These are phyloP conservation scores for Ceratobasidium sp. DNA, from an alignment of 1,284 basidiomycete species.

Conservation along the genomic window DNA sequence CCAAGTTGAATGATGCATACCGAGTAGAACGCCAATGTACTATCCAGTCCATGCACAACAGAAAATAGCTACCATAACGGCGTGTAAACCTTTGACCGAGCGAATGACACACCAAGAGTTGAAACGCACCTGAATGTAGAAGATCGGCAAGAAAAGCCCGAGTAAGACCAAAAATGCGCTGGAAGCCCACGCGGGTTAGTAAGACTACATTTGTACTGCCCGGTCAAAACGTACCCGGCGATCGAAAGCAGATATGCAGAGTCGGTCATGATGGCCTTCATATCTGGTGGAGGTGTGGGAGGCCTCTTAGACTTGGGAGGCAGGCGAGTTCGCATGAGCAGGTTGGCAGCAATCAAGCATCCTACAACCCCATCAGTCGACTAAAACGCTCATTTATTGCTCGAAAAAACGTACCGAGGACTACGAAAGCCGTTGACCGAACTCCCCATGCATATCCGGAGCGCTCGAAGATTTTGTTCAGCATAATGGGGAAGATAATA, in stretches of 20 bases:
- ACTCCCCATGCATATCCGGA: conserved; percentile 72
- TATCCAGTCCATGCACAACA: conserved; percentile 24
- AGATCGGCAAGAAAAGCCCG: conserved; percentile 42
- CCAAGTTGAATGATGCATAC: conserved; percentile 12
- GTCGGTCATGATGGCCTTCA: conserved; percentile 42
- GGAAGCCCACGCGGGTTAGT: no score
- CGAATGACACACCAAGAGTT: not conserved
- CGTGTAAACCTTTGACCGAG: not conserved
- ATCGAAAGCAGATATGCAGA: conserved; percentile 26
- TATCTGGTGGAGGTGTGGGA: conserved; percentile 23
- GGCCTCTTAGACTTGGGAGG: conserved; percentile 33
- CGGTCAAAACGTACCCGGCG: conserved; percentile 13
- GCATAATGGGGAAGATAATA: conserved; percentile 74
- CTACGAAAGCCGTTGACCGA: conserved; percentile 39
- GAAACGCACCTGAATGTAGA: conserved; percentile 29
- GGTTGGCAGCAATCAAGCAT: conserved; percentile 36
- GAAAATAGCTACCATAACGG: conserved; percentile 27
- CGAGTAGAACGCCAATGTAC: conserved; percentile 42
- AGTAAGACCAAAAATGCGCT: conserved; percentile 41
- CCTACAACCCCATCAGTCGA: not conserved
- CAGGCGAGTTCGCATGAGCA: conserved; percentile 46
- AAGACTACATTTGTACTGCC: not conserved
- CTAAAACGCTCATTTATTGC: no score
- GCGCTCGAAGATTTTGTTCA: conserved; percentile 66
- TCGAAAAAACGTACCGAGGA: conserved; percentile 16